Evolutionary conservation across 73 alveolate genomes (phyloP).

Genomic region (Tetrahymena borealis): DNA sequence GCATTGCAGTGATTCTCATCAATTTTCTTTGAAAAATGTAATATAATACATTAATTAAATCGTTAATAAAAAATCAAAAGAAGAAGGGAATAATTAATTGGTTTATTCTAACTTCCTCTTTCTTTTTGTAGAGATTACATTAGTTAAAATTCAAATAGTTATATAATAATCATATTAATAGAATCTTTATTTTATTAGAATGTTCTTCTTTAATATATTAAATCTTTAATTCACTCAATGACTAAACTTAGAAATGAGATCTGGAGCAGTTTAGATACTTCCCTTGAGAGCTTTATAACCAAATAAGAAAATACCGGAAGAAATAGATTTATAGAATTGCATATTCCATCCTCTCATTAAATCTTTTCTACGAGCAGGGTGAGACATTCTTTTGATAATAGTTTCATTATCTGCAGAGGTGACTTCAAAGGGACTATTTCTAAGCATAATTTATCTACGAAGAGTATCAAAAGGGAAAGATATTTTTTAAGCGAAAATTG

Average conservation of each 20-base stretch:
- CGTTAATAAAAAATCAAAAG: no score
- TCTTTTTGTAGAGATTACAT: no score
- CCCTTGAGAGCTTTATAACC: not conserved
- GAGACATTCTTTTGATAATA: not conserved
- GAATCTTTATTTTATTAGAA: no score
- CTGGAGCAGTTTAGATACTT: not conserved
- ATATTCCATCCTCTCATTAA: not conserved
- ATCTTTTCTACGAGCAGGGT: not conserved
- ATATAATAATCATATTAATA: no score
- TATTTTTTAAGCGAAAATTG: not conserved
- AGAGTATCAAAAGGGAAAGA: not conserved
- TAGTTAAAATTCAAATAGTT: no score
- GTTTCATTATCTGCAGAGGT: not conserved
- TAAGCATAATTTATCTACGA: not conserved
- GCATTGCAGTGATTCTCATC: no score
- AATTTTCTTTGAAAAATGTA: no score
- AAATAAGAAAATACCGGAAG: not conserved
- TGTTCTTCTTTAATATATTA: not conserved
- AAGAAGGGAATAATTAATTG: no score
- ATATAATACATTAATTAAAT: no score
- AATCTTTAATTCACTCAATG: not conserved
- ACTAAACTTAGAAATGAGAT: not conserved
- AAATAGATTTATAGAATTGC: not conserved
- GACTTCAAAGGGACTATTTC: not conserved
- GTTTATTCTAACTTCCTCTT: no score